Conservation (phyloP, 352 stramenopile species). For the Phytophthora tubulina region DNA sequence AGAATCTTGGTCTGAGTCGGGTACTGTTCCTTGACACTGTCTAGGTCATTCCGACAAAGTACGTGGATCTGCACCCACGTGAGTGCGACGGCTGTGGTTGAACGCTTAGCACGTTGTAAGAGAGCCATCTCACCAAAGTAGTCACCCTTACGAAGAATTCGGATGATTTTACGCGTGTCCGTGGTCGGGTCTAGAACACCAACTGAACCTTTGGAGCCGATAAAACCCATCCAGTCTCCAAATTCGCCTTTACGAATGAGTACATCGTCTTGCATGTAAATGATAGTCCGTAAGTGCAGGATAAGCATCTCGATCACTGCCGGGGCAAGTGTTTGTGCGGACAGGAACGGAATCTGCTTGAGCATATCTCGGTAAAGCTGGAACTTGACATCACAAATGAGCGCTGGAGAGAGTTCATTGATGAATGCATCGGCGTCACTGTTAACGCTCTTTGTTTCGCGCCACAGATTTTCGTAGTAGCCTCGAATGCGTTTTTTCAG, state of each 20-base stretch:
- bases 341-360: constrained; percentile 83
- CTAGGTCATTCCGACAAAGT: constrained; percentile 63
- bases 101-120: constrained; percentile 69
- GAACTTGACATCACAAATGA: constrained; percentile 85
- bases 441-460: constrained; percentile 72
- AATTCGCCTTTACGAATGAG: constrained; percentile 84
- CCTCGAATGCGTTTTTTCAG: constrained; percentile 63
- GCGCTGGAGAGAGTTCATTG: constrained; percentile 72
- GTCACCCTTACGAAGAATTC: constrained; percentile 74
- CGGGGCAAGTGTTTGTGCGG: constrained; percentile 64
- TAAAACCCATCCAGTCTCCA: constrained; percentile 88
- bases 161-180: constrained; percentile 57
- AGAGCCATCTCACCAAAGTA: constrained; percentile 86
- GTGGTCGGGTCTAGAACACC: constrained; percentile 71
- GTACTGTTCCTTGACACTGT: constrained; percentile 74
- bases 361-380: constrained; percentile 83
- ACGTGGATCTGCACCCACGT: constrained; percentile 85
- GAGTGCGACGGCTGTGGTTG: constrained; percentile 70
- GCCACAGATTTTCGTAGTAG: constrained; percentile 79
- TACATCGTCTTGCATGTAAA: constrained; percentile 87
- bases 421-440: constrained; percentile 78
- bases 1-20: constrained; percentile 62
- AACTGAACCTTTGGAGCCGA: constrained; percentile 74
- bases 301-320: constrained; percentile 86
- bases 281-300: constrained; percentile 71